These are phyloP conservation scores for Capronia americana DNA, from an alignment of 2,329 filamentous ascomycete species.

Conservation along the genomic window DNA sequence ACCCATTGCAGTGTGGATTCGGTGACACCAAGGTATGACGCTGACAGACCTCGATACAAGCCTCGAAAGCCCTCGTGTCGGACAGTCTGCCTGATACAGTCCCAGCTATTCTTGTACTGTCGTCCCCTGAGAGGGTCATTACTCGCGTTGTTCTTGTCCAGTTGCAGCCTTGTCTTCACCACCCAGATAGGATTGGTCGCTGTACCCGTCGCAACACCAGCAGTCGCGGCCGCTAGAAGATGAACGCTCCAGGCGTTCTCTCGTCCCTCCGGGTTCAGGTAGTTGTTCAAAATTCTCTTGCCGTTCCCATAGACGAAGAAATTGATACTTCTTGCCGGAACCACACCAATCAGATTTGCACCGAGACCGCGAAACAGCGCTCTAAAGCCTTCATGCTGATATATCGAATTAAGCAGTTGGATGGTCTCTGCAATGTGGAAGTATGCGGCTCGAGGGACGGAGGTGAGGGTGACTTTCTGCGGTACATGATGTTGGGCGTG, in stretches of 20 bases:
- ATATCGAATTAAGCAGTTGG: constrained; percentile 81
- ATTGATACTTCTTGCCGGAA: constrained; percentile 88
- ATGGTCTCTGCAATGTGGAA: constrained; percentile 85
- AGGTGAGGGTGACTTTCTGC: constrained; percentile 63
- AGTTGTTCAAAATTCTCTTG: constrained; percentile 78
- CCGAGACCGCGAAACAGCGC: constrained; percentile 93
- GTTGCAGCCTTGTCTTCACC: constrained; percentile 88
- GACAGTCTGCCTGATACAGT: constrained; percentile 84
- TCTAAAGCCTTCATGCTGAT: constrained; percentile 79
- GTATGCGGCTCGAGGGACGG: constrained; percentile 68
- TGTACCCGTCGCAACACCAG: constrained; percentile 85
- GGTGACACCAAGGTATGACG: constrained; percentile 87
- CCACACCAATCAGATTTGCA: constrained; percentile 86
- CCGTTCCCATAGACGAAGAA: constrained; percentile 94
- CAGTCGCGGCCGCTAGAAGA: constrained; percentile 74
- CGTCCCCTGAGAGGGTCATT: constrained; percentile 60
- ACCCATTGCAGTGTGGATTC: constrained; percentile 94
- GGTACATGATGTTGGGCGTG: constrained; percentile 64
- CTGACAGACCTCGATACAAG: constrained; percentile 87
- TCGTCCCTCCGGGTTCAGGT: constrained; percentile 68
- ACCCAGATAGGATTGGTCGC: constrained; percentile 97
- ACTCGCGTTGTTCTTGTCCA: constrained; percentile 82
- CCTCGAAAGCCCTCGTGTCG: constrained; percentile 79
- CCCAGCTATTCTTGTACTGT: constrained; percentile 83
- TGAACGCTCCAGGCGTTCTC: constrained; percentile 64